These are phyloP conservation scores for Trichoderma brevicompactum DNA, from an alignment of 2,329 filamentous ascomycete species.

Conservation along the genomic window DNA sequence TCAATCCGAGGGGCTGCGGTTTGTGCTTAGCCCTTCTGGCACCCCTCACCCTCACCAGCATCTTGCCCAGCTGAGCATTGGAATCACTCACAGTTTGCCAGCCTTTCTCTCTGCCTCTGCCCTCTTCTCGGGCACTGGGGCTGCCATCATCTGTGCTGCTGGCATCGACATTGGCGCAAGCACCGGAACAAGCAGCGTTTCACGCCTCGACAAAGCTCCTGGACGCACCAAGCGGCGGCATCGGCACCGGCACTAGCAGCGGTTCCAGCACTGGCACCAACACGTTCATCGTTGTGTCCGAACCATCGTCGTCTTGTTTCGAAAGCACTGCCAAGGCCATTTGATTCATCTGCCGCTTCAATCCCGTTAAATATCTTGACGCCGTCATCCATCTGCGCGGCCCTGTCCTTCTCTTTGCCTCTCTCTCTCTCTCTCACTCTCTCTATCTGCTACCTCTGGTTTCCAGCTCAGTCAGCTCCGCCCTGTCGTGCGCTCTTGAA, in stretches of 20 bases:
- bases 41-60: constrained; percentile 22
- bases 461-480: neutral
- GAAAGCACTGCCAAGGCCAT: neutral
- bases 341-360: neutral
- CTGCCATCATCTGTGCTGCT: constrained; percentile 5
- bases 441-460: neutral
- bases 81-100: neutral
- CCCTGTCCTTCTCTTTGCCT: neutral
- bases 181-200: neutral
- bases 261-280: neutral
- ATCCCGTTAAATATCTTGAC: neutral
- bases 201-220: neutral
- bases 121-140: neutral
- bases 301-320: constrained; percentile 4
- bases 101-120: neutral
- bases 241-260: constrained; percentile 1
- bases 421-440: neutral
- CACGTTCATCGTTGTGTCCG: neutral
- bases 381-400: neutral
- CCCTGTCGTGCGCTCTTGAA: neutral
- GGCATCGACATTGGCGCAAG: constrained; percentile 7
- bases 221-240: neutral
- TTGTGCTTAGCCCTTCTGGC: constrained; percentile 19
- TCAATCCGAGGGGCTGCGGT: constrained; percentile 25
- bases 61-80: neutral